These are phyloP conservation scores for Neoarthrinium moseri DNA, from an alignment of 2,329 filamentous ascomycete species.

Conservation along the genomic window DNA sequence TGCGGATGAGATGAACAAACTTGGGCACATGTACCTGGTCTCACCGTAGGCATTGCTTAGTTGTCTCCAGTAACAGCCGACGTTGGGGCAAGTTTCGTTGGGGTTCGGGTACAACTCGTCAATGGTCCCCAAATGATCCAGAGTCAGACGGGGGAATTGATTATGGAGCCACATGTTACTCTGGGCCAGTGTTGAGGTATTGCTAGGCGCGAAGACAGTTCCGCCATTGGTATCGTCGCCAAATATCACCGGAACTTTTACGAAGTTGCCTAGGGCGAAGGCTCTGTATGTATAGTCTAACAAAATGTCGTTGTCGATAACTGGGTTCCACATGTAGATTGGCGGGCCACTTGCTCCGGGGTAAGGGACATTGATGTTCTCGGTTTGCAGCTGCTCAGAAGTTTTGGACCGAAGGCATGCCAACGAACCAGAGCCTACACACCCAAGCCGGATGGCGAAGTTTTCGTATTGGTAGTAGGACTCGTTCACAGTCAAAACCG, in stretches of 20 bases:
- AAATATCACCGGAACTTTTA: constrained; percentile 53
- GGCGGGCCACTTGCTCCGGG: constrained; percentile 35
- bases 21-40: constrained; percentile 64
- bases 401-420: constrained; percentile 45
- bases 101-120: constrained; percentile 55
- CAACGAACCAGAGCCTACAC: constrained; percentile 36
- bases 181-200: constrained; percentile 42
- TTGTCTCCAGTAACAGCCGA: constrained; percentile 58
- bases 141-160: constrained; percentile 56
- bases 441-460: constrained; percentile 42
- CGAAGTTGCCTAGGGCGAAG: constrained; percentile 47
- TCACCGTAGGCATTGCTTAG: constrained; percentile 61
- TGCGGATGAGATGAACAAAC: constrained; percentile 50
- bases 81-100: constrained; percentile 42
- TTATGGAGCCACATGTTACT: constrained; percentile 55
- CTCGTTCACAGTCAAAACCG: constrained; percentile 42
- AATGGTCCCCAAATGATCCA: constrained; percentile 48
- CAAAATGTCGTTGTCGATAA: constrained; percentile 53
- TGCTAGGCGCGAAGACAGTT: constrained; percentile 55
- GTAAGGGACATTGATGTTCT: constrained; percentile 40
- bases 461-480: constrained; percentile 53
- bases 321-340: constrained; percentile 52
- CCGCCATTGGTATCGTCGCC: constrained; percentile 65
- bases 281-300: constrained; percentile 47
- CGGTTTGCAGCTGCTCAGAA: constrained; percentile 37